These are phyloP conservation scores for Fusarium napiforme DNA, from an alignment of 2,329 filamentous ascomycete genomes.

Conservation along the genomic window DNA sequence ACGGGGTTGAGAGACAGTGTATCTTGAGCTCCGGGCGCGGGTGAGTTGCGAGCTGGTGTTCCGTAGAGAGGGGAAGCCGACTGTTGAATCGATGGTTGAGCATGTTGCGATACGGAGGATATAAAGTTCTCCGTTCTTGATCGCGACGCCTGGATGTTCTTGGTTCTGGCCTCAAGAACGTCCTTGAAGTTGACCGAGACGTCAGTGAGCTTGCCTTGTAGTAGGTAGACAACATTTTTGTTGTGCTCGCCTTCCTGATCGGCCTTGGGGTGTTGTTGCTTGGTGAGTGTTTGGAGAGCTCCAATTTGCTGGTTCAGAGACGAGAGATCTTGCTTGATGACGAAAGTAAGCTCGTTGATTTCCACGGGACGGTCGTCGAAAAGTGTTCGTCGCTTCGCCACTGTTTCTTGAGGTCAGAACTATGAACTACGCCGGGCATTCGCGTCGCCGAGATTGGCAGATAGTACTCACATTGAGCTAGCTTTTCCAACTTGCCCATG, in stretches of 20 bases:
- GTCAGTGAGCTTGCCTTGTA: slow-evolving; percentile 91
- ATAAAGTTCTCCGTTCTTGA: slow-evolving; percentile 97
- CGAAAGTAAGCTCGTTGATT: slow-evolving; percentile 95
- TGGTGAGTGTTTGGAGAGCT: slow-evolving; percentile 79
- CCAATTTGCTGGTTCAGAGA: slow-evolving; percentile 87
- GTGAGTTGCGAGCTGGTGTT: slow-evolving; percentile 74
- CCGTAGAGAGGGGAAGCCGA: slow-evolving; percentile 89
- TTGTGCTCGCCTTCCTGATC: slow-evolving; percentile 95
- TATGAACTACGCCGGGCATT: not conserved
- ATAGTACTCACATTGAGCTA: slow-evolving; percentile 76
- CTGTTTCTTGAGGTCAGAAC: slow-evolving; percentile 52
- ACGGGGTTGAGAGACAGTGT: slow-evolving; percentile 83
- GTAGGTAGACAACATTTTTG: slow-evolving; percentile 92
- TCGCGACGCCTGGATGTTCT: slow-evolving; percentile 95
- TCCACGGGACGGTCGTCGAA: slow-evolving; percentile 97
- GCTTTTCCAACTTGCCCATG: slow-evolving; percentile 93
- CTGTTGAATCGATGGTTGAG: slow-evolving; percentile 74
- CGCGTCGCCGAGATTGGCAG: not conserved
- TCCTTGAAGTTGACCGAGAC: slow-evolving; percentile 98
- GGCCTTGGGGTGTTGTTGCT: slow-evolving; percentile 77
- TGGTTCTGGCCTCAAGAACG: slow-evolving; percentile 93
- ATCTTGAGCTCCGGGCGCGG: slow-evolving; percentile 75
- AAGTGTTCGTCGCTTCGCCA: slow-evolving; percentile 95
- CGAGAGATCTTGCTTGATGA: slow-evolving; percentile 97
- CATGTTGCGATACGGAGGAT: slow-evolving; percentile 83